These are phyloP conservation scores for Xylariomycetidae sp. DNA, from an alignment of 2,329 filamentous ascomycete genomes.

Conservation along the genomic window DNA sequence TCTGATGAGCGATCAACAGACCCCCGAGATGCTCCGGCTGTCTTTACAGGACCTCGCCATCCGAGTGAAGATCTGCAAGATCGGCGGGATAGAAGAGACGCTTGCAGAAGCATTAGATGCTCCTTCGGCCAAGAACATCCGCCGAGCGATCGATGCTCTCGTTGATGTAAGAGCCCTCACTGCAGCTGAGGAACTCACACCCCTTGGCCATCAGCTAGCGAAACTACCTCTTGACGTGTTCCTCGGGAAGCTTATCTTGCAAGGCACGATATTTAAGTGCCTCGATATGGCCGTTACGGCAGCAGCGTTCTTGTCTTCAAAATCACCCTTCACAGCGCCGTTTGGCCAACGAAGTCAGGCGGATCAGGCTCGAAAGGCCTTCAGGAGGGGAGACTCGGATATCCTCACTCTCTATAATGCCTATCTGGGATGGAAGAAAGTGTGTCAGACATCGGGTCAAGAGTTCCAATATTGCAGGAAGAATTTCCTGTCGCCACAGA, in stretches of 20 bases:
- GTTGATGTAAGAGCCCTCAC: slow-evolving; percentile 91
- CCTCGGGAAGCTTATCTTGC: slow-evolving; percentile 84
- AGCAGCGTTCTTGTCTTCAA: slow-evolving; percentile 88
- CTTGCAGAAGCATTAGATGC: slow-evolving; percentile 84
- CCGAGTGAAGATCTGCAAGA: slow-evolving; percentile 93
- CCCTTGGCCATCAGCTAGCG: slow-evolving; percentile 80
- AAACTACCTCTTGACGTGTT: slow-evolving; percentile 90
- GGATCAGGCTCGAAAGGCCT: slow-evolving; percentile 71
- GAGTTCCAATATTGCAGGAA: slow-evolving; percentile 92
- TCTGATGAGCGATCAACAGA: slow-evolving; percentile 85
- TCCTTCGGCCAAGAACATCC: slow-evolving; percentile 86
- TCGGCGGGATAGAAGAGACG: slow-evolving; percentile 89
- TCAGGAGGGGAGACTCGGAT: slow-evolving; percentile 85
- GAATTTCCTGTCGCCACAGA: slow-evolving; percentile 88
- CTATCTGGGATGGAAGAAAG: slow-evolving; percentile 81
- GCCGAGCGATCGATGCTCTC: slow-evolving; percentile 85
- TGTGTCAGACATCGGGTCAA: slow-evolving; percentile 67
- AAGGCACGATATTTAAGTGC: slow-evolving; percentile 83
- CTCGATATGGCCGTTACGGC: slow-evolving; percentile 88
- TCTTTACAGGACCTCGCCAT: slow-evolving; percentile 94
- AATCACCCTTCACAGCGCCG: slow-evolving; percentile 85
- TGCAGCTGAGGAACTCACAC: slow-evolving; percentile 73
- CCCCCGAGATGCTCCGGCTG: slow-evolving; percentile 89
- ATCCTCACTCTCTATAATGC: slow-evolving; percentile 91
- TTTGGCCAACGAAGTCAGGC: slow-evolving; percentile 81